Base-by-base conservation (phyloP, 2,329 filamentous ascomycete genomes). In the Ceratocystis lukuohia region DNA sequence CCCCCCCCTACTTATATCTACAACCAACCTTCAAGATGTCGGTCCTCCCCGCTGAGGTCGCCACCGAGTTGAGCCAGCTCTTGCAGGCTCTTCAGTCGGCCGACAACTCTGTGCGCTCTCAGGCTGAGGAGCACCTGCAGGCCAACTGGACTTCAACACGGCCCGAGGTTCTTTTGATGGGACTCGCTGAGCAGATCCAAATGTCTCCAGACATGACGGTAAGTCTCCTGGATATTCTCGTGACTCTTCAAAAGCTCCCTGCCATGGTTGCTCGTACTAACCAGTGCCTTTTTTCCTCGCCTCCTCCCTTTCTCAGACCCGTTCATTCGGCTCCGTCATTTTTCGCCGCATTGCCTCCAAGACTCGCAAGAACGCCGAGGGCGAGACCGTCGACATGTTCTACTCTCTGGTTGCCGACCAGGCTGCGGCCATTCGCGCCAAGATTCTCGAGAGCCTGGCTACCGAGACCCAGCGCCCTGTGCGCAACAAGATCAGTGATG, bases 401-500 rank as follows among this genome's bases (percentile, higher is more conserved):
- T 82, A 94, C 69, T 91, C 88, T 46, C 80, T 97, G 65, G 82
- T 83, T 70, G 80, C 82, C 68, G 85, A 89, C 45, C 87, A 94
- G 74, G 87, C 88, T 70, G 80, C 84, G 62, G 87, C 85, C 61
- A 96, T 97, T 72, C 86, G 91, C 71, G 83, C 88, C 72, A 96
- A 93, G 76, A 80, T 97, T 67, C 82, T 97, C 53, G 84, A 92
- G 72, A 86, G 85, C 64, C 80, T 96, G 65, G 84, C 84, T 67
- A 80, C 80, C 69, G 94, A 97, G 77, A 79, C 83, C 25, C 84
- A 88, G 69, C 83, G 86, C 69, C 80, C 84, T 48, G 89, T 96
- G 61, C 84, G 94, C 72, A 94, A 96, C 79, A 99, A 99, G 77
- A 89, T 97, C 74, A 94, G 92, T 71, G 94, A 99, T 77, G 91